Percentiles rank a stretch among this genome's conserved stretches.
These are phyloP conservation scores for Chrysosporium keratinophilum DNA, from an alignment of 2,329 filamentous ascomycete genomes.

Conservation along the genomic window DNA sequence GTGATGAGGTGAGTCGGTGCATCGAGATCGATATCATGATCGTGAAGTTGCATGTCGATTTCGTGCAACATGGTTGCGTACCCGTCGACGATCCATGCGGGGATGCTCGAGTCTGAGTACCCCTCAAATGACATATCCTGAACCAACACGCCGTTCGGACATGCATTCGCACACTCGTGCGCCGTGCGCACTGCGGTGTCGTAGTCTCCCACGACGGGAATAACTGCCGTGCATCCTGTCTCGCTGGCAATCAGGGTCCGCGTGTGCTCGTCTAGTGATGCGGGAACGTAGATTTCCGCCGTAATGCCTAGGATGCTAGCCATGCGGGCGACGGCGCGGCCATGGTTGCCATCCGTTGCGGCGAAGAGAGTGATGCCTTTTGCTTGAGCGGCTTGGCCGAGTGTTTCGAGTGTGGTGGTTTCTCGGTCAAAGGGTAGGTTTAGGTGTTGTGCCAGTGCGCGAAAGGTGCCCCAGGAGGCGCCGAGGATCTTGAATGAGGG, in stretches of 20 bases:
- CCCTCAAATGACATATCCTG: slow-evolving; percentile 59
- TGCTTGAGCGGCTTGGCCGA: slow-evolving; percentile 30
- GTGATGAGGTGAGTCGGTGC: slow-evolving; percentile 45
- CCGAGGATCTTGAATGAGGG: slow-evolving; percentile 73
- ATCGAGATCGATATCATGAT: slow-evolving; percentile 21
- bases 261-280: slow-evolving; percentile 46
- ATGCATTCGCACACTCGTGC: slow-evolving; percentile 29
- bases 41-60: slow-evolving; percentile 50
- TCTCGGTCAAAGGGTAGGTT: slow-evolving; percentile 28
- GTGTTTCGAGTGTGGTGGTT: slow-evolving; percentile 35
- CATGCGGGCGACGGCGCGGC: slow-evolving; percentile 61
- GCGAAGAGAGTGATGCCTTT: slow-evolving; percentile 44
- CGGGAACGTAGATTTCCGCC: slow-evolving; percentile 54
- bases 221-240: slow-evolving; percentile 46
- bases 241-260: slow-evolving; percentile 49
- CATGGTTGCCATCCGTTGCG: slow-evolving; percentile 68
- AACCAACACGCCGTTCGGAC: slow-evolving; percentile 45
- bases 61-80: slow-evolving; percentile 65
- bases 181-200: slow-evolving; percentile 51
- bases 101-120: slow-evolving; percentile 56
- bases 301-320: slow-evolving; percentile 47
- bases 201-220: slow-evolving; percentile 50
- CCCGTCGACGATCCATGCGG: slow-evolving; percentile 65
- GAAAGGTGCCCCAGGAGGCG: slow-evolving; percentile 61
- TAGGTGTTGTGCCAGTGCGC: slow-evolving; percentile 43